Evolutionary conservation across 345 rosid species (phyloP), one percentile per base, ranked within the genome.

Genomic region (Eucalyptus urophylla): DNA sequence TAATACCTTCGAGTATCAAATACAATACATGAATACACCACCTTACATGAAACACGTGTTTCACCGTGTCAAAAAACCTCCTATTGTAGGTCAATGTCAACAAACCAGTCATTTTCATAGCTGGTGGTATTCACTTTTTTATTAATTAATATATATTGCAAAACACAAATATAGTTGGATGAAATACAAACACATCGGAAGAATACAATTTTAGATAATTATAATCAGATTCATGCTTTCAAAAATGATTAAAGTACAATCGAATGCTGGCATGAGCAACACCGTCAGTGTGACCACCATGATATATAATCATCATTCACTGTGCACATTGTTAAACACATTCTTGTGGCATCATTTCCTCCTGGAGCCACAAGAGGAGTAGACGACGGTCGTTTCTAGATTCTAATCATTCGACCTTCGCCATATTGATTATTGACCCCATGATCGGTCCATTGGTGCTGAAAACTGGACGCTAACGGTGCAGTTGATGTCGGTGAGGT

Each of bases 221-320:
- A 14, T 29, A 15, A 65, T 7, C 2, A 14, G 0, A 14, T 65
- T n/a, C 11, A 65, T 0, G 10, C 21, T n/a, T 14, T 65, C 37
- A 7, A 65, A 65, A 65, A 7, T 29, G 37, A 65, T 65, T 0
- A 14, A 65, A 29, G 37, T 65, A n/a, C 19, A n/a, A 7, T 7
- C 19, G 8, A n/a, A 65, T n/a, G 3, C 10, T 16, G 19, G 72
- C 16, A 6, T n/a, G 19, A 65, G 37, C 37, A 65, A 65, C 19
- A 16, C 11, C 37, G 0, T 6, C 1, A n/a, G 8, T 14, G 17
- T 14, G 3, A 65, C 76, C 19, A 15, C 19, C 17, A 8, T n/a
- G 37, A 62, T 65, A 7, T n/a, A 65, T 3, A 4, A 16, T n/a
- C 37, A n/a, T n/a, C 37, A 29, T n/a, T 65, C 21, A 4, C 11